Percentiles rank a stretch among this genome's conserved stretches.
Evolutionary conservation across 495 filamentous ascomycete species (phyloP).

Genomic region (Parathielavia appendiculata): DNA sequence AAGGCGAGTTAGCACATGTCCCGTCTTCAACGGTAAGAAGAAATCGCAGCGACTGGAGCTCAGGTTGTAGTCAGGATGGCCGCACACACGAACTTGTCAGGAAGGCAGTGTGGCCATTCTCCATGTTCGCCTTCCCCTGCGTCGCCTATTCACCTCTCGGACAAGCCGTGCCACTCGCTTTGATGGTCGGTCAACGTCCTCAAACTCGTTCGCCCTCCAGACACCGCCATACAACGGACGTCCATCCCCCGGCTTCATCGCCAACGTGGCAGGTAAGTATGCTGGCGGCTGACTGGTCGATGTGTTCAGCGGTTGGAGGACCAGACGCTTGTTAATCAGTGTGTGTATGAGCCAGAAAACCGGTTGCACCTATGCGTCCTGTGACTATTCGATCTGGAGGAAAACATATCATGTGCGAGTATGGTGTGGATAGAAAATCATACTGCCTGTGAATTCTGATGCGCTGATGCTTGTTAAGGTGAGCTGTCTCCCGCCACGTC

Average conservation of each 20-base stretch:
- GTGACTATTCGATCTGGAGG: slow-evolving; percentile 34
- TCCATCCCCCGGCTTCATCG: too few relatives aligned
- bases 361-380: slow-evolving; percentile 47
- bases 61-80: slow-evolving; percentile 28
- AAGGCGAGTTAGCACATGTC: background rate
- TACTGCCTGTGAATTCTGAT: slow-evolving; percentile 34
- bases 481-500: background rate
- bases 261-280: too few relatives aligned
- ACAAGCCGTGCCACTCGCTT: slow-evolving; percentile 46
- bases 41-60: slow-evolving; percentile 29
- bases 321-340: slow-evolving; percentile 44
- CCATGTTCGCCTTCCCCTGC: slow-evolving; percentile 39
- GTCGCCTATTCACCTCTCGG: slow-evolving; percentile 41
- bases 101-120: slow-evolving; percentile 36
- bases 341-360: slow-evolving; percentile 52
- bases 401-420: slow-evolving; percentile 38
- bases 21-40: slow-evolving; percentile 7
- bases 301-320: slow-evolving; percentile 41
- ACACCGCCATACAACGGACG: slow-evolving; percentile 62
- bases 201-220: slow-evolving; percentile 59
- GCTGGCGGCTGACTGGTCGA: too few relatives aligned
- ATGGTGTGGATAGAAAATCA: slow-evolving; percentile 29
- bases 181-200: slow-evolving; percentile 58
- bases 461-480: slow-evolving; percentile 38
- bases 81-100: slow-evolving; percentile 25